These are phyloP conservation scores for Phaeosphaeriaceae sp. DNA, from an alignment of 2,329 filamentous ascomycete genomes.

Conservation along the genomic window DNA sequence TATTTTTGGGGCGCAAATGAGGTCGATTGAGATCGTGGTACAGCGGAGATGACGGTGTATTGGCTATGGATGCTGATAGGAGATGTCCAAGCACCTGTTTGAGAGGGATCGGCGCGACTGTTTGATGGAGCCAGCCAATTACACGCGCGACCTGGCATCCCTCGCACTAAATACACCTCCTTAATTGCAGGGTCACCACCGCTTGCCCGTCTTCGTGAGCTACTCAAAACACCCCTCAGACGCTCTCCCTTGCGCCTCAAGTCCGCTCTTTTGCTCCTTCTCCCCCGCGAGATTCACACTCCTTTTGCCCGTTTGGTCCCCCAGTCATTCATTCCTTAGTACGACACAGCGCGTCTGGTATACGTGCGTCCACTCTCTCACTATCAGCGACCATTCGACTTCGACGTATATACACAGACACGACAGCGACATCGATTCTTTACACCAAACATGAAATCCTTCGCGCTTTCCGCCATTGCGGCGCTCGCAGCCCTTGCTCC, in stretches of 20 bases:
- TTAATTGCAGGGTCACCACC: constrained; percentile 20
- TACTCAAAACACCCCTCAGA: constrained; percentile 1
- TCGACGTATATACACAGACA: background rate
- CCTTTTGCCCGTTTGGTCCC: constrained; percentile 1
- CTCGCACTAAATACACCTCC: constrained; percentile 22
- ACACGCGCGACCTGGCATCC: constrained; percentile 10
- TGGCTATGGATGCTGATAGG: background rate
- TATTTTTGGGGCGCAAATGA: background rate
- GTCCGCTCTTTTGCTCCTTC: background rate
- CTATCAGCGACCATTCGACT: background rate
- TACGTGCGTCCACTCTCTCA: background rate
- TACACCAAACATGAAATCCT: constrained; percentile 35
- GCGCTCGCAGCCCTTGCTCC: constrained; percentile 48
- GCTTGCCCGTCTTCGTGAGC: background rate
- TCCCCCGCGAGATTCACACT: constrained; percentile 1
- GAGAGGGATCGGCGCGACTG: constrained; percentile 25
- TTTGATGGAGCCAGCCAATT: constrained; percentile 10
- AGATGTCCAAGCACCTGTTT: constrained; percentile 2
- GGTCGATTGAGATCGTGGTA: background rate
- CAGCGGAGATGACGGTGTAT: background rate
- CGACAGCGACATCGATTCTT: constrained; percentile 1
- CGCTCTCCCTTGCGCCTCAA: background rate
- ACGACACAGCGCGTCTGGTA: background rate
- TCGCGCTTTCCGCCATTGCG: constrained; percentile 45
- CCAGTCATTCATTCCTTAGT: background rate